These are phyloP conservation scores for Talaromyces verruculosus DNA, from an alignment of 2,329 filamentous ascomycete species.

Conservation along the genomic window DNA sequence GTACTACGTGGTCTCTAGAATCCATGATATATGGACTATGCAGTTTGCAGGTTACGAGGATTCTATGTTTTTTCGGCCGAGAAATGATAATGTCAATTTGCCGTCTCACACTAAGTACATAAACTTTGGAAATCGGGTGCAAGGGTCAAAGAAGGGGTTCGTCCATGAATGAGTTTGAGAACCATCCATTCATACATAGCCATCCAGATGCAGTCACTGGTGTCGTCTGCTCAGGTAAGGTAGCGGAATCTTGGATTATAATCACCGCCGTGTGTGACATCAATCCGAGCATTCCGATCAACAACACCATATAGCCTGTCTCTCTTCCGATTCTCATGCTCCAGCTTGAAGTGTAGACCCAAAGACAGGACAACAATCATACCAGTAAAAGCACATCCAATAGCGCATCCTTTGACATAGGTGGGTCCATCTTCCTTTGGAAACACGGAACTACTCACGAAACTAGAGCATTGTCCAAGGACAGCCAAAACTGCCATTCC, in stretches of 20 bases:
- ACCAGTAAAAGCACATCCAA: not conserved
- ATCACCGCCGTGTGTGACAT: not conserved
- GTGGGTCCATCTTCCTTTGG: not conserved
- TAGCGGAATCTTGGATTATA: not conserved
- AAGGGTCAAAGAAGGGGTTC: not conserved
- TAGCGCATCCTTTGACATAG: constrained; percentile 2
- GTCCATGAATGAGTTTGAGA: not conserved
- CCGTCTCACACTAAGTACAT: not conserved
- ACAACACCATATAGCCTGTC: not conserved
- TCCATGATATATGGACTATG: not conserved
- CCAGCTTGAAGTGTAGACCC: not conserved
- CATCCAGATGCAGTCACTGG: not conserved
- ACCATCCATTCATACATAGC: not conserved
- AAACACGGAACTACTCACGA: constrained; percentile 10
- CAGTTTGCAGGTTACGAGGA: not conserved
- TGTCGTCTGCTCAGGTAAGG: not conserved
- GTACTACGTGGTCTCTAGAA: not conserved
- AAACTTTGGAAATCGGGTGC: not conserved
- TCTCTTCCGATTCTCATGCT: not conserved
- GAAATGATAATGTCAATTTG: not conserved
- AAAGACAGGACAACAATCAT: not conserved
- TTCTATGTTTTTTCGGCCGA: not conserved
- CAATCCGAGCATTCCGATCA: not conserved
- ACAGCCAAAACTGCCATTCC: constrained; percentile 18
- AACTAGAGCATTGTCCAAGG: constrained; percentile 13